phyloP scores from a whole-genome alignment of 176 grass and related monocot species.

The Aegilops longissima region DNA sequence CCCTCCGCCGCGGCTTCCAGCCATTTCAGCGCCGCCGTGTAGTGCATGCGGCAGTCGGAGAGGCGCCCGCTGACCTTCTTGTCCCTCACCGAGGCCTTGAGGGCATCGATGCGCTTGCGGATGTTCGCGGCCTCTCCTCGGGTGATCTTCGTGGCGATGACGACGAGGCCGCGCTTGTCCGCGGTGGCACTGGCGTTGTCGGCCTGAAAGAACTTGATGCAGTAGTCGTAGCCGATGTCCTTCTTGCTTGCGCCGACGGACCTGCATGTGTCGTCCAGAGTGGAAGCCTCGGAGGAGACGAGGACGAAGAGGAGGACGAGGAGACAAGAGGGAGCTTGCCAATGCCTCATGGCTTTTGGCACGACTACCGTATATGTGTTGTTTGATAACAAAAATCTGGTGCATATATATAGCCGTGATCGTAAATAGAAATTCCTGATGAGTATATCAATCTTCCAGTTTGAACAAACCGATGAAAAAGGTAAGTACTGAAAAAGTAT shows the following conservation, averaged over 20 bases:
- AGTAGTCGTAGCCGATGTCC: constrained; percentile 40
- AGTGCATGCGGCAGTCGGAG: constrained; percentile 30
- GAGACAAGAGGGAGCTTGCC: constrained; percentile 3
- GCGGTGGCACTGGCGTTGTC: constrained; percentile 14
- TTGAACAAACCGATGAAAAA: background rate
- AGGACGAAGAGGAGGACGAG: constrained; percentile 16
- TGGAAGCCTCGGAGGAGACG: constrained; percentile 1
- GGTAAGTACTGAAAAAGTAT: background rate
- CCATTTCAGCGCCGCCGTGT: constrained; percentile 15
- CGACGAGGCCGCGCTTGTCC: constrained; percentile 47
- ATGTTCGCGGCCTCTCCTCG: constrained; percentile 2
- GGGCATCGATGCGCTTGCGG: constrained; percentile 21
- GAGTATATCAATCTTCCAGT: background rate
- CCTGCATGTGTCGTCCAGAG: constrained; percentile 61
- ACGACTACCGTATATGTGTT: background rate
- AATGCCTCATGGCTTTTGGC: background rate
- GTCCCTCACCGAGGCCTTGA: constrained; percentile 41
- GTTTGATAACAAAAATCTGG: background rate
- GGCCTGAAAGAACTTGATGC: constrained; percentile 50
- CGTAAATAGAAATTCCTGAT: background rate
- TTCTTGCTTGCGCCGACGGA: background rate
- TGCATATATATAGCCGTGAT: background rate
- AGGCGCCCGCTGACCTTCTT: constrained; percentile 12
- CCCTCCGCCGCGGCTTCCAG: background rate
- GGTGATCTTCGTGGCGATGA: constrained; percentile 32